Conservation (phyloP, 1,139 yeast species). For the Kazachstania sp. region DNA sequence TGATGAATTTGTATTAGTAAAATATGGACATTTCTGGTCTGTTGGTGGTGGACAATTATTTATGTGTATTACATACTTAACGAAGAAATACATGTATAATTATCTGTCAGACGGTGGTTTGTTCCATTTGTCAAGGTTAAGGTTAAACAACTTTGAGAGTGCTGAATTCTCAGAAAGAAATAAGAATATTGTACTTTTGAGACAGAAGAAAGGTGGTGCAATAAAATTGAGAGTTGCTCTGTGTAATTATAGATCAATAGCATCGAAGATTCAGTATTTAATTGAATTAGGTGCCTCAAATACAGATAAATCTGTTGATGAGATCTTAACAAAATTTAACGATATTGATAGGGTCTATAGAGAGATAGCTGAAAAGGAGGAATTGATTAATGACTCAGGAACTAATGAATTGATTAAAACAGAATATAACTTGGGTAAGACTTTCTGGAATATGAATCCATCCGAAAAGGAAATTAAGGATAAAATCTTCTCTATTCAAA, state of each 20-base stretch:
- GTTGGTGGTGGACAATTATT: constrained; percentile 65
- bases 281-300: constrained; percentile 45
- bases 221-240: constrained; percentile 51
- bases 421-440: constrained; percentile 8
- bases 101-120: constrained; percentile 74
- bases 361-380: constrained; percentile 12
- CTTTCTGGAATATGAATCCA: constrained; percentile 16
- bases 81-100: constrained; percentile 51
- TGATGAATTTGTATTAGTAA: constrained; percentile 54
- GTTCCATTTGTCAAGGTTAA: constrained; percentile 49
- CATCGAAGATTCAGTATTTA: constrained; percentile 44
- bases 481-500: constrained; percentile 20
- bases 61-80: constrained; percentile 61
- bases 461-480: constrained; percentile 13
- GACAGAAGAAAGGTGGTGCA: constrained; percentile 46
- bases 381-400: constrained; percentile 7
- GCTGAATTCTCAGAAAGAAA: constrained; percentile 41
- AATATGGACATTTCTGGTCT: constrained; percentile 60
- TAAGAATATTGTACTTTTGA: constrained; percentile 50
- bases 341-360: constrained; percentile 14
- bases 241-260: constrained; percentile 53
- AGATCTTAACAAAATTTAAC: constrained; percentile 21
- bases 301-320: constrained; percentile 32
- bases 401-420: constrained; percentile 6
- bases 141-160: constrained; percentile 45